A percentile compares a stretch with the other conserved stretches of the same genome.
phyloP scores from a whole-genome alignment of 345 rosid genomes.

The Excoecaria agallocha region DNA sequence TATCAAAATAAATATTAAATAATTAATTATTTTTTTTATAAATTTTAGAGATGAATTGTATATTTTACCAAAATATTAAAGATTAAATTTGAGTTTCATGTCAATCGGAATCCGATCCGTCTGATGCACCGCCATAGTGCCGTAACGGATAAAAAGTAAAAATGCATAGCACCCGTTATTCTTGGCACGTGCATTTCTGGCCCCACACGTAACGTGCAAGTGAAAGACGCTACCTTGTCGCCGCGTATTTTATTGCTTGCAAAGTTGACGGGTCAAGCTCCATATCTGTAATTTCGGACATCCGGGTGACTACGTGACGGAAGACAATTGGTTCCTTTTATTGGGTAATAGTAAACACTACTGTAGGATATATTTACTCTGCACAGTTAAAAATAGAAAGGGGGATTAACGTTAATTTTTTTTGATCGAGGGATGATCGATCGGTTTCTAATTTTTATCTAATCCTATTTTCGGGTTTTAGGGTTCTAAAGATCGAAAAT shows the following conservation, averaged over 20 bases:
- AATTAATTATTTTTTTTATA: too few species aligned
- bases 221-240: slow-evolving; percentile 4
- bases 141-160: too few species aligned
- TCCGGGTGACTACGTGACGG: background rate
- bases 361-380: background rate
- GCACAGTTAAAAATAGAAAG: too few species aligned
- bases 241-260: slow-evolving; percentile 18
- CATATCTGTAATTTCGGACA: background rate
- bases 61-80: too few species aligned
- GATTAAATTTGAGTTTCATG: too few species aligned
- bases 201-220: background rate
- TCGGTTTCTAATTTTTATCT: background rate
- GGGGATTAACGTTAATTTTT: background rate
- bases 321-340: background rate
- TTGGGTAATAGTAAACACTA: background rate
- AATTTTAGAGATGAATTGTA: too few species aligned
- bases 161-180: background rate
- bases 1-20: too few species aligned
- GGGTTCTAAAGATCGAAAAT: slow-evolving; percentile 13
- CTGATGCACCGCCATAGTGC: too few species aligned
- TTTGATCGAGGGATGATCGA: background rate
- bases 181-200: background rate
- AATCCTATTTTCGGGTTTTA: slow-evolving; percentile 5
- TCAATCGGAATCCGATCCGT: too few species aligned
- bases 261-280: background rate